Conservation (phyloP, 768 basidiomycete genomes). For the Russula lepida region DNA sequence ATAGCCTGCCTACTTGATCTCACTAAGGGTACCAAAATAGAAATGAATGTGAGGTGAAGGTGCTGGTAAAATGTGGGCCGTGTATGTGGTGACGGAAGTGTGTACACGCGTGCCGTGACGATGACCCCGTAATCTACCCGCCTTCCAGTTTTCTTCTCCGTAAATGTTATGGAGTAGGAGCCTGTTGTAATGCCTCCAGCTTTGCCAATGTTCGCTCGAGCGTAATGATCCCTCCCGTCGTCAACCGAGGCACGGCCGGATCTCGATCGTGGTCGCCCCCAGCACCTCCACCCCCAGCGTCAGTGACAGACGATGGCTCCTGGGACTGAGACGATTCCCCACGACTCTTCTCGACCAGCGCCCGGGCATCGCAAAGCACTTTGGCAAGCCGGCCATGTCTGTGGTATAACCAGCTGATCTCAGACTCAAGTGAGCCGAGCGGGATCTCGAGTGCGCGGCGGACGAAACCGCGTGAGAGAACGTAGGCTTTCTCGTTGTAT, state of each 20-base stretch:
- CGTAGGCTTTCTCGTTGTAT: constrained; percentile 90
- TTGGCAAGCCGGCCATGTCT: constrained; percentile 54
- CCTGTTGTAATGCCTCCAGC: constrained; percentile 39
- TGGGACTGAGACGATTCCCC: constrained; percentile 1
- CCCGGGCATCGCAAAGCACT: constrained; percentile 53
- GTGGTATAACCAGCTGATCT: constrained; percentile 70
- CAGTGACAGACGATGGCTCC: constrained; percentile 18
- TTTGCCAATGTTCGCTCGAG: constrained; percentile 67
- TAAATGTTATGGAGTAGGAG: not conserved
- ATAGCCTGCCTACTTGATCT: not conserved
- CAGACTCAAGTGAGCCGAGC: constrained; percentile 57
- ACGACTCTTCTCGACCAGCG: constrained; percentile 63
- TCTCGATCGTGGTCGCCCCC: constrained; percentile 27
- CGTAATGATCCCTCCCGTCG: constrained; percentile 70
- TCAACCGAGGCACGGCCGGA: constrained; percentile 64
- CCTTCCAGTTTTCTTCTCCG: not conserved
- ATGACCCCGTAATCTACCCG: not conserved
- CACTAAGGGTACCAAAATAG: not conserved
- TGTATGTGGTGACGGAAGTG: not conserved
- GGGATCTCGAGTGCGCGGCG: constrained; percentile 83
- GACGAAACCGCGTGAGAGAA: constrained; percentile 82
- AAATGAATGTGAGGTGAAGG: constrained; percentile 1
- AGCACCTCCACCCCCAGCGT: not conserved
- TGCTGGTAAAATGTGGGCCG: not conserved
- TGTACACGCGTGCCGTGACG: not conserved